A percentile compares a stretch with the other conserved stretches of the same genome.
Conservation (phyloP, 2,329 filamentous ascomycete genomes). For the Colletotrichum sp. region DNA sequence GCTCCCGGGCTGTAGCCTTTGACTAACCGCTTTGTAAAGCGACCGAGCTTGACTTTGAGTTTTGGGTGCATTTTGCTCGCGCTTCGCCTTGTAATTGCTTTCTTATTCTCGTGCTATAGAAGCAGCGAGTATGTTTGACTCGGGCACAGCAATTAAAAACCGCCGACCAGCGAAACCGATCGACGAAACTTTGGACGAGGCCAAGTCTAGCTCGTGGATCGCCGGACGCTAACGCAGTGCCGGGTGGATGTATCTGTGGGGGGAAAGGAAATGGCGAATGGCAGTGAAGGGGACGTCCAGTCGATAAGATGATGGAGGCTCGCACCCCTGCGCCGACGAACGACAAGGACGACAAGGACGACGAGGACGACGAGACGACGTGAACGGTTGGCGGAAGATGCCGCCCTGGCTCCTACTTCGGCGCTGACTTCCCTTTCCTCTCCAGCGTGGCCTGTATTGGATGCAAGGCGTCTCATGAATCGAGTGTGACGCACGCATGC, state of each 20-base stretch:
- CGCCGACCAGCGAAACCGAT: not conserved
- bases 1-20: not conserved
- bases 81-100: not conserved
- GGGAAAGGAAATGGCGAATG: not conserved
- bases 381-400: constrained; percentile 10
- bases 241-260: constrained; percentile 10
- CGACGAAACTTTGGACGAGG: constrained; percentile 9
- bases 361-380: constrained; percentile 12
- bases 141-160: not conserved
- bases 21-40: constrained; percentile 17
- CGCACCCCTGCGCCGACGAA: not conserved
- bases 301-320: not conserved
- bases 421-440: constrained; percentile 2
- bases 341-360: constrained; percentile 1
- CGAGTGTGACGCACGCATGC: constrained; percentile 7
- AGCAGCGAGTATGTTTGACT: not conserved
- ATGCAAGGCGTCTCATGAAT: constrained; percentile 1
- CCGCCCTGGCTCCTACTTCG: not conserved
- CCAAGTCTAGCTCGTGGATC: constrained; percentile 12
- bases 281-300: not conserved
- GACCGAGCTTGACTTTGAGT: not conserved
- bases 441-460: not conserved
- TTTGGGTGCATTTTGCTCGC: not conserved
- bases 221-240: constrained; percentile 5
- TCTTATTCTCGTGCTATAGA: not conserved